Evolutionary conservation across 768 basidiomycete species (phyloP).

Genomic region (Pleurotus citrinopileatus): DNA sequence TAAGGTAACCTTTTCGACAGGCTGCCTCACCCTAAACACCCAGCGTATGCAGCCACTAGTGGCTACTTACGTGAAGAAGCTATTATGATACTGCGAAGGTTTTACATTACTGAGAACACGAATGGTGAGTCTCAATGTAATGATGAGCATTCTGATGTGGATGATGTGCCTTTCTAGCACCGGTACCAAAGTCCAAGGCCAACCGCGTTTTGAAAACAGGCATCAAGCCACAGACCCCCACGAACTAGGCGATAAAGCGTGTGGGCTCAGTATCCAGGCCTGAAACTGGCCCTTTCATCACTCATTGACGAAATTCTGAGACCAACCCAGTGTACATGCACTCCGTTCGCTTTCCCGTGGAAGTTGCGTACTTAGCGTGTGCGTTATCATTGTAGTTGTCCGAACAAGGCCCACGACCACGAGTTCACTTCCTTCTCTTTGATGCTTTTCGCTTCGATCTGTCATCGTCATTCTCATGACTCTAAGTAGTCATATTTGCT

Average conservation of each 20-base stretch:
- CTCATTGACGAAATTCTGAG: neutral
- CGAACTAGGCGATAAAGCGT: neutral
- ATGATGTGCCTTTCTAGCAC: constrained; percentile 52
- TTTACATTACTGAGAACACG: constrained; percentile 91
- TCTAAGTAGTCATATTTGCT: neutral
- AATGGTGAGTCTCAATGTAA: constrained; percentile 55
- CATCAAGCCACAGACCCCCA: constrained; percentile 36
- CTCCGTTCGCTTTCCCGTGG: no score
- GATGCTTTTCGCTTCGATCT: constrained; percentile 1
- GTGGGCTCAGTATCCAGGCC: no score
- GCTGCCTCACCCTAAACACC: constrained; percentile 68
- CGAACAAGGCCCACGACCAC: neutral
- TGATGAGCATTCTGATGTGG: constrained; percentile 10
- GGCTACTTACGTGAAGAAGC: constrained; percentile 82
- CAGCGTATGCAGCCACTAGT: constrained; percentile 69
- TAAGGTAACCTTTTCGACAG: constrained; percentile 31
- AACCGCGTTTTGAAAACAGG: constrained; percentile 85
- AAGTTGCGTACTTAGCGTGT: no score
- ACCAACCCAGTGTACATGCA: neutral
- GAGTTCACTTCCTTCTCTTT: neutral
- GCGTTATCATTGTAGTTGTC: no score
- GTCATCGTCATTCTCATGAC: neutral
- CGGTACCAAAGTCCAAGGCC: constrained; percentile 83
- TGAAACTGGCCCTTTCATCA: no score
- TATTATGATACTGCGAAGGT: constrained; percentile 81